Evolutionary conservation across 2,329 filamentous ascomycete species (phyloP), one percentile per base, ranked within the genome.

Genomic region (Talaromyces pinophilus): DNA sequence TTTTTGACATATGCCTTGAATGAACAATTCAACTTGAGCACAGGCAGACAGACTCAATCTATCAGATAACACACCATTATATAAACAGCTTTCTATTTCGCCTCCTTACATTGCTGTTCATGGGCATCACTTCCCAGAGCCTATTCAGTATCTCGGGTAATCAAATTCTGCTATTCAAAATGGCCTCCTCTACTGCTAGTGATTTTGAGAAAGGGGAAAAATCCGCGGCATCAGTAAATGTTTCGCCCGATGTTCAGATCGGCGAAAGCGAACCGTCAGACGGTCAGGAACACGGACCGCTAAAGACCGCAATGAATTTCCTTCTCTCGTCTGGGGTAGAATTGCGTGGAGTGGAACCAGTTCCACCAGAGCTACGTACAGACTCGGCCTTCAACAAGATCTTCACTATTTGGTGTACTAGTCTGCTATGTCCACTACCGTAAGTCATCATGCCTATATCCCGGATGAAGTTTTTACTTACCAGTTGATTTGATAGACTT

Each of bases 341-440:
- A 10, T 8, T 54, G 28, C 50, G 50, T 33, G 50, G 50, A n/a
- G 50, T 54, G 50, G 50, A 54, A 54, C 50, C 50, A 8, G 50
- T 54, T 54, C 50, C 50, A 30, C 50, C 50, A 33, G 50, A 54
- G 25, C 28, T 54, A 30, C 50, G 50, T 54, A 54, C 50, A n/a
- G 50, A 54, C 50, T 33, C 50, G 10, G 89, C 90, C 1, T 89
- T 90, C 72, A 93, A 93, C 78, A 88, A 92, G 88, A 89, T 91
- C 62, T 88, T 92, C 59, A 89, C 87, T 28, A 88, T 88, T 13
- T 92, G 92, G 72, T 90, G 91, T 60, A 88, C 92, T 64, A 92
- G 90, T 57, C 86, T 90, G n/a, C 84, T 91, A 3, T 54, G 50
- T 30, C 50, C 50, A 54, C 15, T 54, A 13, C 50, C 50, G 50